Evolutionary conservation across 306 rosid species (phyloP).

Genomic region (Corylus avellana): DNA sequence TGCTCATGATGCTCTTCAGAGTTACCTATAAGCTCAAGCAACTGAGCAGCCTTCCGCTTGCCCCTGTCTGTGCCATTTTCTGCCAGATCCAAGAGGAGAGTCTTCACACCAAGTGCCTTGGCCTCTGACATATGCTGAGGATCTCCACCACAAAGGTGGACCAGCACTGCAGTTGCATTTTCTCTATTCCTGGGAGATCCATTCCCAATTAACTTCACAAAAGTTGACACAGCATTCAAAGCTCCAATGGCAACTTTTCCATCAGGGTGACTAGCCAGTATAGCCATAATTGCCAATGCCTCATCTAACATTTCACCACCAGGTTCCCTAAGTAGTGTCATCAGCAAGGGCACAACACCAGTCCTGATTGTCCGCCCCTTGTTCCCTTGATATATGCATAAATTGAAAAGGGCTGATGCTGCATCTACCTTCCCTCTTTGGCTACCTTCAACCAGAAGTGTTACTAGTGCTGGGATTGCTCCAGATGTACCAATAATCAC

Average conservation of each 20-base stretch:
- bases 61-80: conserved; percentile 76
- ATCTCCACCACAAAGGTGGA: conserved; percentile 69
- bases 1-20: conserved; percentile 43
- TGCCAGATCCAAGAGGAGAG: conserved; percentile 51
- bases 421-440: conserved; percentile 82
- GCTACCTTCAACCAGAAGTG: conserved; percentile 67
- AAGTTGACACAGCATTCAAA: conserved; percentile 51
- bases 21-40: conserved; percentile 60
- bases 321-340: conserved; percentile 67
- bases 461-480: conserved; percentile 75
- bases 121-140: conserved; percentile 46
- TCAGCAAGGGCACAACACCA: conserved; percentile 69
- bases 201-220: conserved; percentile 55
- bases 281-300: conserved; percentile 75
- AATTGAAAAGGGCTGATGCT: conserved; percentile 73
- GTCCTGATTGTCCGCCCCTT: conserved; percentile 82
- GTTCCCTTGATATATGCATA: conserved; percentile 77
- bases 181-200: conserved; percentile 78
- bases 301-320: conserved; percentile 74
- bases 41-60: conserved; percentile 71
- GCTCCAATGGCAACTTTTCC: conserved; percentile 71
- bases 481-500: conserved; percentile 67
- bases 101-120: conserved; percentile 51
- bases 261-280: conserved; percentile 63
- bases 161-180: conserved; percentile 81